Conservation (phyloP, 768 basidiomycete species). For the Mycena haematopus region DNA sequence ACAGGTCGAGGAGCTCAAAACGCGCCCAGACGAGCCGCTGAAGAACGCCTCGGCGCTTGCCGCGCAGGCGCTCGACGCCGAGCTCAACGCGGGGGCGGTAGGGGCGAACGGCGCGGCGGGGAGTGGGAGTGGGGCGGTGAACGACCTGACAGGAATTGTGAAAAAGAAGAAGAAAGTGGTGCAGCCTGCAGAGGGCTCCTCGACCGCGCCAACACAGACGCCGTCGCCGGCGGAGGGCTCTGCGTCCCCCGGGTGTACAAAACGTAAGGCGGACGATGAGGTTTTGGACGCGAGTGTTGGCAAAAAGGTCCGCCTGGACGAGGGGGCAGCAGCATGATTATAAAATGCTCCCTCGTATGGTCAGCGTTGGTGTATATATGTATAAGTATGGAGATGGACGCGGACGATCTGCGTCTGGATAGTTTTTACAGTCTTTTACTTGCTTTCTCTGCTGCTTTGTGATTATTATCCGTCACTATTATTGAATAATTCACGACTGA, state of each 20-base stretch:
- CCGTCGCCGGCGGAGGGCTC: not conserved
- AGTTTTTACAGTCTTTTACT: too few species aligned
- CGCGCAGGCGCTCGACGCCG: slow-evolving; percentile 73
- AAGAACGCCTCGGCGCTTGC: slow-evolving; percentile 70
- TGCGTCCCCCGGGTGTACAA: slow-evolving; percentile 38
- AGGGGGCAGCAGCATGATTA: not conserved
- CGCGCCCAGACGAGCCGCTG: slow-evolving; percentile 67
- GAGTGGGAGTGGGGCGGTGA: slow-evolving; percentile 52
- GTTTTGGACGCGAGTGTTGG: slow-evolving; percentile 45
- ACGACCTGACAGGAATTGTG: slow-evolving; percentile 85
- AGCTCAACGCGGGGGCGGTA: slow-evolving; percentile 57
- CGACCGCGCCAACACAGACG: not conserved
- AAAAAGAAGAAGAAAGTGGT: slow-evolving; percentile 81
- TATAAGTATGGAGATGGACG: not conserved
- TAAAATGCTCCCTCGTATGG: not conserved
- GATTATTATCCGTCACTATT: too few species aligned
- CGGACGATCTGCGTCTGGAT: too few species aligned
- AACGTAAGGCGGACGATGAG: slow-evolving; percentile 77
- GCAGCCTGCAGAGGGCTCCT: slow-evolving; percentile 42
- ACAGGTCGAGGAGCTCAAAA: slow-evolving; percentile 93
- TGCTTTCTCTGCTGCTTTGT: too few species aligned
- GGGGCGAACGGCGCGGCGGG: slow-evolving; percentile 38
- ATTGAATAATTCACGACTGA: too few species aligned
- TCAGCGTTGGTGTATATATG: not conserved
- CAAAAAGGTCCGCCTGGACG: slow-evolving; percentile 71